phyloP scores from a whole-genome alignment of 441 rosid species.

The Arabidopsis hybrid region DNA sequence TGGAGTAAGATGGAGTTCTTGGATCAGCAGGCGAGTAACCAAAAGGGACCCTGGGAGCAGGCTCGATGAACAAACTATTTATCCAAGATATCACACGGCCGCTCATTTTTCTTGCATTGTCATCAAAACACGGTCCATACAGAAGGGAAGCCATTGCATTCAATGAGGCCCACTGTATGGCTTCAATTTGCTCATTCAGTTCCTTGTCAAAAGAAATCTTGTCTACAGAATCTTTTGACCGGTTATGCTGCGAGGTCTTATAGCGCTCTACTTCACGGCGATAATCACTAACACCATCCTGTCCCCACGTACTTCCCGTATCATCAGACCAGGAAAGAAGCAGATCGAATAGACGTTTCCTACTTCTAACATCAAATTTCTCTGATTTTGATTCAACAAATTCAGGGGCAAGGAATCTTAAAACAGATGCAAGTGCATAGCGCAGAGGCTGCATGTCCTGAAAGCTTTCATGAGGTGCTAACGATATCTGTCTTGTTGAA shows the following conservation, averaged over 20 bases:
- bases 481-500: constrained; percentile 68
- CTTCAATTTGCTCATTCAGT: constrained; percentile 92
- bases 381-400: constrained; percentile 95
- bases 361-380: constrained; percentile 85
- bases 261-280: constrained; percentile 99
- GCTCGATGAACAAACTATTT: constrained; percentile 96
- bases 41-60: constrained; percentile 94
- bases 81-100: constrained; percentile 99
- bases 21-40: constrained; percentile 99
- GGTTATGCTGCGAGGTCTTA: constrained; percentile 91
- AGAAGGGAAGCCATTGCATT: constrained; percentile 98
- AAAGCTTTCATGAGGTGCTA: constrained; percentile 79
- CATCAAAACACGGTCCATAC: constrained; percentile 98
- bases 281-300: constrained; percentile 87
- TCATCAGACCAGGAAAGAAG: constrained; percentile 98
- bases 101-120: constrained; percentile 98
- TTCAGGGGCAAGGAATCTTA: constrained; percentile 96
- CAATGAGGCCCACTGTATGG: constrained; percentile 98
- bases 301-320: constrained; percentile 88
- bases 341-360: constrained; percentile 92
- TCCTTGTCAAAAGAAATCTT: constrained; percentile 97
- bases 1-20: constrained; percentile 92
- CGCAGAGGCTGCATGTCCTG: constrained; percentile 97
- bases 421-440: constrained; percentile 89
- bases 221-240: constrained; percentile 98